phyloP scores from a whole-genome alignment of 176 grass and related monocot species.

The Pontederia crassipes region DNA sequence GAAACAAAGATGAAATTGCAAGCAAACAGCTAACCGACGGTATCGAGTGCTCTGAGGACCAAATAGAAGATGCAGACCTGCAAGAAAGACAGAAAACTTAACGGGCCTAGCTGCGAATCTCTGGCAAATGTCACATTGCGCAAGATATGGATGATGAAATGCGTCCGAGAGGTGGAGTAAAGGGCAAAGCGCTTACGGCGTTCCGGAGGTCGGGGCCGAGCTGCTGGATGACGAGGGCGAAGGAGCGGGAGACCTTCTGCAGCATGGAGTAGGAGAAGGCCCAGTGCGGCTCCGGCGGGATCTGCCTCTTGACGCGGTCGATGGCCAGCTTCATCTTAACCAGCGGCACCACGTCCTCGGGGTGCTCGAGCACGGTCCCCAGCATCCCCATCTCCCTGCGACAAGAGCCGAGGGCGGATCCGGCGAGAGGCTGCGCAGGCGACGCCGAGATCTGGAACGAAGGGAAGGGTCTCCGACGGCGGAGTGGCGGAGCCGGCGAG shows the following conservation, averaged over 20 bases:
- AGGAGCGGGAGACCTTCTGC: conserved; percentile 87
- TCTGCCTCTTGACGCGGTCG: conserved; percentile 69
- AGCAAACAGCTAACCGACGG: conserved; percentile 51
- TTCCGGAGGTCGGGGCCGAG: conserved; percentile 72
- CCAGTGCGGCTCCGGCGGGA: conserved; percentile 86
- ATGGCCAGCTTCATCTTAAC: conserved; percentile 70
- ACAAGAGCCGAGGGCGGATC: no score
- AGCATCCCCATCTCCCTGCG: conserved; percentile 25
- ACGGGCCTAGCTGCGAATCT: not conserved
- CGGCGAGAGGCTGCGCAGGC: no score
- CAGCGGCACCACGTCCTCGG: conserved; percentile 68
- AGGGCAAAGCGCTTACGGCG: conserved; percentile 36
- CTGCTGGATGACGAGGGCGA: conserved; percentile 98
- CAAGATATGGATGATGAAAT: no score
- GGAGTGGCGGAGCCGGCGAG: no score
- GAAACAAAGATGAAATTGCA: not conserved
- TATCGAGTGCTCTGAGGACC: conserved; percentile 92
- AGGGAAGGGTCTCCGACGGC: no score
- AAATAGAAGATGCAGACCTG: conserved; percentile 99
- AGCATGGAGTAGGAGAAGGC: conserved; percentile 96
- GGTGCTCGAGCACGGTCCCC: conserved; percentile 29
- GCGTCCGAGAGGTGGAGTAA: no score
- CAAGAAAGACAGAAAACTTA: conserved; percentile 6
- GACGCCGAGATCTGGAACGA: no score
- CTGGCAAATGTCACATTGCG: not conserved